Evolutionary conservation across 805 yeast genomes (phyloP).

Genomic region (Metschnikowia orientalis): DNA sequence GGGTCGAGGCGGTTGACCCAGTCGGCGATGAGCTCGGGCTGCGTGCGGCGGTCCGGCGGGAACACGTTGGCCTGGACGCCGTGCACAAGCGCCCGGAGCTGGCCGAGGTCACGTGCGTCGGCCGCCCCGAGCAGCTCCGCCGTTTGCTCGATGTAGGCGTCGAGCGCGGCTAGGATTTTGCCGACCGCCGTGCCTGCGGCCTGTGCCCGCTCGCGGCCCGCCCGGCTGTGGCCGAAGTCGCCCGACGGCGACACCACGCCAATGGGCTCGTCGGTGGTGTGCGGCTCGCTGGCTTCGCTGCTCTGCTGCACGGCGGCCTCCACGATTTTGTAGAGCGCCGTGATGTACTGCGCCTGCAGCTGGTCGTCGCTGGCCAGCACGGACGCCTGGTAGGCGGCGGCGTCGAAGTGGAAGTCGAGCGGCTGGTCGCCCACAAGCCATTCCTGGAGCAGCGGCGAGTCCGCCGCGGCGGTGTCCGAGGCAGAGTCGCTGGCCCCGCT

Average conservation of each 20-base stretch:
- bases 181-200: conserved; percentile 28
- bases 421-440: conserved; percentile 39
- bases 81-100: conserved; percentile 49
- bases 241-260: conserved; percentile 29
- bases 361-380: conserved; percentile 30
- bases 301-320: conserved; percentile 30
- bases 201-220: conserved; percentile 12
- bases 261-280: conserved; percentile 20
- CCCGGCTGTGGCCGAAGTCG: conserved; percentile 13
- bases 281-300: conserved; percentile 17
- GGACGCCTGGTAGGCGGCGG: conserved; percentile 36
- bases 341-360: conserved; percentile 44
- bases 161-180: neutral
- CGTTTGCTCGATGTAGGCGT: conserved; percentile 18
- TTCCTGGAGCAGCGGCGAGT: conserved; percentile 39
- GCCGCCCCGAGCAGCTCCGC: conserved; percentile 19
- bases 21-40: conserved; percentile 42
- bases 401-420: conserved; percentile 38
- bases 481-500: conserved; percentile 14
- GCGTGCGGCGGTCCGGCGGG: conserved; percentile 30
- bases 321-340: conserved; percentile 48
- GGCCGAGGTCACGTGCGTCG: conserved; percentile 27
- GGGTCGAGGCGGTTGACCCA: conserved; percentile 74
- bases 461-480: conserved; percentile 5
- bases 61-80: conserved; percentile 55